A percentile compares a stretch with the other conserved stretches of the same genome.
Evolutionary conservation across 2,329 filamentous ascomycete species (phyloP).

Genomic region (Camptophora hylomeconis): DNA sequence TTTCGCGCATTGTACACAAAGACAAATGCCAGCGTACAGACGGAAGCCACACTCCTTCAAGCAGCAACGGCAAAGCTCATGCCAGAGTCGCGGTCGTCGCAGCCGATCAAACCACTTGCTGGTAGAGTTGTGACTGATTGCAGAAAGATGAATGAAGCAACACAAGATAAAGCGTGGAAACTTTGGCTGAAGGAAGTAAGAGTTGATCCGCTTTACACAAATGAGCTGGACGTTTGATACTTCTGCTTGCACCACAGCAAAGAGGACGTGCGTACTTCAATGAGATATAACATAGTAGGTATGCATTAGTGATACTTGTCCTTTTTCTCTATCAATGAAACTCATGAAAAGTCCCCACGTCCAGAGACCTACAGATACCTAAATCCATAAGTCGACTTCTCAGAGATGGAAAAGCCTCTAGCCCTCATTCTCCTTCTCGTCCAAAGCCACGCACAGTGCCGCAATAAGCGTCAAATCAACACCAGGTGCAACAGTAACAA

Average conservation of each 20-base stretch:
- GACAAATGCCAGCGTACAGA: conserved; percentile 31
- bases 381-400: too few species aligned
- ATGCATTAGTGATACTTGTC: too few species aligned
- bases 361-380: too few species aligned
- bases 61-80: conserved; percentile 5
- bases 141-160: conserved; percentile 9
- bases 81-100: conserved; percentile 1
- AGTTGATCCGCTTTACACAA: conserved; percentile 13
- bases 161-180: conserved; percentile 13
- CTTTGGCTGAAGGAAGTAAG: conserved; percentile 16
- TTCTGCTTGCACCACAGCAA: too few species aligned
- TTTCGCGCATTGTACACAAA: conserved; percentile 32
- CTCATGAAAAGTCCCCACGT: too few species aligned
- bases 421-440: conserved; percentile 65
- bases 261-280: too few species aligned
- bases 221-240: conserved; percentile 8
- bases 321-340: too few species aligned
- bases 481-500: conserved; percentile 48
- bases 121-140: conserved; percentile 8
- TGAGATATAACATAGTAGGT: too few species aligned
- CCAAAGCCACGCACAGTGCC: conserved; percentile 54
- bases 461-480: conserved; percentile 54
- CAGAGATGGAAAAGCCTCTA: too few species aligned
- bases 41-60: conserved; percentile 20
- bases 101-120: conserved; percentile 9